Conservation (phyloP, 495 filamentous ascomycete genomes). For the Lineolata rhizophorae region DNA sequence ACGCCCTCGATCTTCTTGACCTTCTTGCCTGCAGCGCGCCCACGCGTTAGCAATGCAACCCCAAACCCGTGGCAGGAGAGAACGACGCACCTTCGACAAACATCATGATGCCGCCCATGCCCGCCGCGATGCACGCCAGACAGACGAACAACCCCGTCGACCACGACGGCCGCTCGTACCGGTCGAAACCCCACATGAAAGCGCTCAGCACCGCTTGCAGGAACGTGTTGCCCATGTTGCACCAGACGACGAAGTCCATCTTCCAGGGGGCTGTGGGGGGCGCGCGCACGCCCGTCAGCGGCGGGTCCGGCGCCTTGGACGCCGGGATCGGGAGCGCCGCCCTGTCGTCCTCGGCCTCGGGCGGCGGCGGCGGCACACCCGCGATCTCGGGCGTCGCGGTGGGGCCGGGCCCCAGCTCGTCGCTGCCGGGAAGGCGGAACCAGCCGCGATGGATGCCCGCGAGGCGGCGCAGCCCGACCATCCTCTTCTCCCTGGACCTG, state of each 20-base stretch:
- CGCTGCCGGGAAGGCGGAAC: constrained; percentile 41
- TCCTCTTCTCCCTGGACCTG: constrained; percentile 10
- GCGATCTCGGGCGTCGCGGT: constrained; percentile 3
- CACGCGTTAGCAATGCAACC: constrained; percentile 1
- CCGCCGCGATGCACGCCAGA: constrained; percentile 44
- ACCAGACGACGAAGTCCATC: constrained; percentile 58
- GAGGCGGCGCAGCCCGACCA: constrained; percentile 32
- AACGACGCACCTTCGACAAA: constrained; percentile 29
- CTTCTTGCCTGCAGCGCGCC: constrained; percentile 19
- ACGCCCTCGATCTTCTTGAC: constrained; percentile 49
- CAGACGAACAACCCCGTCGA: constrained; percentile 52
- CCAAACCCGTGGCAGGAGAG: constrained; percentile 3
- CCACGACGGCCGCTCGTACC: constrained; percentile 49
- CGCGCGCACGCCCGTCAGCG: constrained; percentile 40
- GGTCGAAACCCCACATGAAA: constrained; percentile 64
- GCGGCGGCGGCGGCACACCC: constrained; percentile 1
- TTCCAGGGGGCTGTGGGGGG: constrained; percentile 50
- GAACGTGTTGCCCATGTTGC: constrained; percentile 53
- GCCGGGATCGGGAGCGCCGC: constrained; percentile 32
- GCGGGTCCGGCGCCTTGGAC: constrained; percentile 28
- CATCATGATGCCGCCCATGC: constrained; percentile 42
- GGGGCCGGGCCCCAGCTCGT: constrained; percentile 10
- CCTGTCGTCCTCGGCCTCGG: constrained; percentile 20
- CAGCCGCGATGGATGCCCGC: constrained; percentile 46
- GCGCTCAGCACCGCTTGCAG: constrained; percentile 45